A percentile compares a stretch with the other conserved stretches of the same genome.
Evolutionary conservation across 768 basidiomycete species (phyloP).

Genomic region (Pseudohyphozyma bogoriensis): DNA sequence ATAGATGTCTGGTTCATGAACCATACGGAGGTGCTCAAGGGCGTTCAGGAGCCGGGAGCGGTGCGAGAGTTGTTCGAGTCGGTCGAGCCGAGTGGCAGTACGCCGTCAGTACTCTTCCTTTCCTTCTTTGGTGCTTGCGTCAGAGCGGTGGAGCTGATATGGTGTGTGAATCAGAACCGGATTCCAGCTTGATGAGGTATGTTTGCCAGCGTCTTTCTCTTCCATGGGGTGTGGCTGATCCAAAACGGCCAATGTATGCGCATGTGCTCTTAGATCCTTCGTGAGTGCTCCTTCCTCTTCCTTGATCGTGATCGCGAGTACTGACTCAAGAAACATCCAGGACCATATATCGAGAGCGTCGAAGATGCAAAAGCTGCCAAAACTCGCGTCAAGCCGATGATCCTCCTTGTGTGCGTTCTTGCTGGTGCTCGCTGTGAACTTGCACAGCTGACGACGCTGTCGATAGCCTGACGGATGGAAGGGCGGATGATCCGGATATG

Average conservation of each 20-base stretch:
- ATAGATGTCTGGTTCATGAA: constrained; percentile 22
- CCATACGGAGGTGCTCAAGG: neutral
- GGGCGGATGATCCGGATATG: constrained; percentile 21
- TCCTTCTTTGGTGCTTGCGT: too few relatives aligned
- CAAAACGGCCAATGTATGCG: too few relatives aligned
- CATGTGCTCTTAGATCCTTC: neutral
- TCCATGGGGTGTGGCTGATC: too few relatives aligned
- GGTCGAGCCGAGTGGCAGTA: constrained; percentile 13
- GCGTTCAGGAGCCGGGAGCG: neutral
- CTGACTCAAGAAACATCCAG: constrained; percentile 10
- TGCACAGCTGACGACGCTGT: neutral
- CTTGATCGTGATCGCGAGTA: neutral
- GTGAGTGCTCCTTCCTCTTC: neutral
- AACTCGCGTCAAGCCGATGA: constrained; percentile 25
- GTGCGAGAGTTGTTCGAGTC: constrained; percentile 15
- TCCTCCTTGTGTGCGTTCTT: constrained; percentile 17
- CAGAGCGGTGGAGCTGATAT: neutral
- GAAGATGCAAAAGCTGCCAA: constrained; percentile 17
- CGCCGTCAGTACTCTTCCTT: neutral
- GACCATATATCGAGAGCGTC: constrained; percentile 21
- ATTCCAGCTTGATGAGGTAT: neutral
- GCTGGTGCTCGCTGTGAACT: neutral
- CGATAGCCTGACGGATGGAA: constrained; percentile 19
- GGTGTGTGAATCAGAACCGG: neutral
- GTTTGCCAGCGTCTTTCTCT: too few relatives aligned